Evolutionary conservation across 179 eudicot genomes (phyloP).

Genomic region (Monotropa hypopitys): DNA sequence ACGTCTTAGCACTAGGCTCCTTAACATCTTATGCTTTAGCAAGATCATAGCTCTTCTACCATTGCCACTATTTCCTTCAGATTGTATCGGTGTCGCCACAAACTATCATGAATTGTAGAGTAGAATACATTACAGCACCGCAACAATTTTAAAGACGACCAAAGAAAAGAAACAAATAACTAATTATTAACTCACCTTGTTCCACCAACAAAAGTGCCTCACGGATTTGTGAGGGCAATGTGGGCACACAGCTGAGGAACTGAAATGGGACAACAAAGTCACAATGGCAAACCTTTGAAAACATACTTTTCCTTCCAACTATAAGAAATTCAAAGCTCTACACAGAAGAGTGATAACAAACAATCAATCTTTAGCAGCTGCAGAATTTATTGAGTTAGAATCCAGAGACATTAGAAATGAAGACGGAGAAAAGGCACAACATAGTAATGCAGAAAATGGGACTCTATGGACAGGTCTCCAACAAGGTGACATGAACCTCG

Average conservation of each 20-base stretch:
- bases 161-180: not conserved
- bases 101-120: slow-evolving; percentile 22
- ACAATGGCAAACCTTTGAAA: not conserved
- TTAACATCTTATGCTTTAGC: slow-evolving; percentile 61
- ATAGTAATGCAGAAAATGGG: not conserved
- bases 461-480: not conserved
- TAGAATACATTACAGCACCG: not conserved
- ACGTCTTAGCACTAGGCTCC: slow-evolving; percentile 62
- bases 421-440: not conserved
- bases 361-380: not conserved
- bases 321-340: not conserved
- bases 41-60: slow-evolving; percentile 71
- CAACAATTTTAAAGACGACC: not conserved
- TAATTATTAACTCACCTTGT: slow-evolving; percentile 40
- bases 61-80: slow-evolving; percentile 20
- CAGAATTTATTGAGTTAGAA: not conserved
- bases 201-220: slow-evolving; percentile 99
- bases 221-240: slow-evolving; percentile 59
- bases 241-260: slow-evolving; percentile 40
- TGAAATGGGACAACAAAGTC: slow-evolving; percentile 22
- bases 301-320: not conserved
- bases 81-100: slow-evolving; percentile 43
- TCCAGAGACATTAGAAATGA: not conserved
- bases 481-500: not conserved
- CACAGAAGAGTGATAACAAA: not conserved